phyloP scores from a whole-genome alignment of 495 filamentous ascomycete species.

The Xanthoparmelia taractica region DNA sequence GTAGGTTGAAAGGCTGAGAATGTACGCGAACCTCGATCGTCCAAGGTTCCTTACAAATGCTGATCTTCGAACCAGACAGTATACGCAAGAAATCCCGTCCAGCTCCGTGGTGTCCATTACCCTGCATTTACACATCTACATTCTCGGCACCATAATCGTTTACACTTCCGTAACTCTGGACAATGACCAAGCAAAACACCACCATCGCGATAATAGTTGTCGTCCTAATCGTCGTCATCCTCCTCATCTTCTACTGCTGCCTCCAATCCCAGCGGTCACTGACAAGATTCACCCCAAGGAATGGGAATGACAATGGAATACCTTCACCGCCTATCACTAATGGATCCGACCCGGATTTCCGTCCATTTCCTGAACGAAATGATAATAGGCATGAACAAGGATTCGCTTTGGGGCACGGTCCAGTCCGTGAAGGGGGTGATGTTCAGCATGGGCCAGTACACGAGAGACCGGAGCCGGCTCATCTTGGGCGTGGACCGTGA shows the following conservation, averaged over 20 bases:
- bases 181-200: background rate
- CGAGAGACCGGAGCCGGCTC: background rate
- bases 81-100: too few species aligned
- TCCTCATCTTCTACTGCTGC: background rate
- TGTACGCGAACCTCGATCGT: constrained; percentile 41
- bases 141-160: background rate
- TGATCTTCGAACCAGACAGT: too few species aligned
- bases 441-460: background rate
- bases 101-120: too few species aligned
- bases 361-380: background rate
- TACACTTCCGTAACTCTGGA: background rate
- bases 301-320: background rate
- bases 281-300: background rate
- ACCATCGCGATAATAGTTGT: constrained; percentile 6
- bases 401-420: background rate
- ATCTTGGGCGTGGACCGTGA: background rate
- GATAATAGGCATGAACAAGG: background rate
- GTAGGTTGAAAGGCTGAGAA: constrained; percentile 86
- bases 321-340: background rate
- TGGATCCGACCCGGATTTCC: too few species aligned
- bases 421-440: background rate
- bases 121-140: background rate
- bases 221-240: background rate
- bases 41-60: background rate
- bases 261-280: background rate